phyloP scores from a whole-genome alignment of 305 asterid species.

The Striga hermonthica region DNA sequence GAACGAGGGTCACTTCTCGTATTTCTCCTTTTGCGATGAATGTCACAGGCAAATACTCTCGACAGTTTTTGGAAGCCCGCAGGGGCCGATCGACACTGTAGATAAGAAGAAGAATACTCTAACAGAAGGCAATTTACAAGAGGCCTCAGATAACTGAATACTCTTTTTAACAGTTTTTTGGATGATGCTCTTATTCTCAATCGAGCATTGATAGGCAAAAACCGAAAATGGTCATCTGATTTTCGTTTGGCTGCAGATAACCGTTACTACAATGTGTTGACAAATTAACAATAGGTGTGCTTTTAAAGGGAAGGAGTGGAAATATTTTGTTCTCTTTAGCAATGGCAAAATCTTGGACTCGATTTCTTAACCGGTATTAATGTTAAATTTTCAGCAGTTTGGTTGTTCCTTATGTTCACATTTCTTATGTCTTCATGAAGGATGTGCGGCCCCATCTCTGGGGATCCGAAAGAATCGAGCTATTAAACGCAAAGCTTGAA shows the following conservation, averaged over 20 bases:
- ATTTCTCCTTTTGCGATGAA: constrained; percentile 57
- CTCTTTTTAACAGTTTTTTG: too few relatives aligned
- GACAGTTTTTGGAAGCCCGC: constrained; percentile 63
- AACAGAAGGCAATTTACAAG: constrained; percentile 28
- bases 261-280: constrained; percentile 24
- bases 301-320: constrained; percentile 29
- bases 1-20: constrained; percentile 79
- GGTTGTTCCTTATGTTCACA: background rate
- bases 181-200: too few relatives aligned
- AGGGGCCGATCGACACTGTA: constrained; percentile 50
- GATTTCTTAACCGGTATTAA: constrained; percentile 2
- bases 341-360: constrained; percentile 6
- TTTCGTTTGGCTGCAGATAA: constrained; percentile 32
- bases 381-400: constrained; percentile 12
- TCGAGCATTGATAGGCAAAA: constrained; percentile 21
- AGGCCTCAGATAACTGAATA: too few relatives aligned
- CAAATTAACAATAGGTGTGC: too few relatives aligned
- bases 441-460: constrained; percentile 94
- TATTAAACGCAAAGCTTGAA: constrained; percentile 84
- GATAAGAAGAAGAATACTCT: constrained; percentile 44
- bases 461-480: constrained; percentile 94
- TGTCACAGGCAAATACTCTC: constrained; percentile 65
- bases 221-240: constrained; percentile 13
- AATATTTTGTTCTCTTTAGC: background rate
- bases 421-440: background rate